These are phyloP conservation scores for Hypoxylon sp. DNA, from an alignment of 2,329 filamentous ascomycete species.

Conservation along the genomic window DNA sequence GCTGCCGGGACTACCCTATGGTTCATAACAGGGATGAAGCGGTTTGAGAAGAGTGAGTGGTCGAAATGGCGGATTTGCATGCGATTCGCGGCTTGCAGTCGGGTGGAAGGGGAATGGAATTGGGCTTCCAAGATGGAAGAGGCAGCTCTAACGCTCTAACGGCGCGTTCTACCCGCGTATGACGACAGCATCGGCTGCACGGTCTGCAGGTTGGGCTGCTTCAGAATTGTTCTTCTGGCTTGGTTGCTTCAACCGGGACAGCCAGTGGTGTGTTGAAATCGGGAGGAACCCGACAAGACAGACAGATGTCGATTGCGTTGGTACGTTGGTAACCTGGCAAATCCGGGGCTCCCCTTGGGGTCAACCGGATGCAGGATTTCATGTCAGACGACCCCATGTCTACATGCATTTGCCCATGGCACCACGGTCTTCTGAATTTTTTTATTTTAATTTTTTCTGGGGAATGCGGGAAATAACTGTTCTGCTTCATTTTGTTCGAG, in stretches of 20 bases:
- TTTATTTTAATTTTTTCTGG: slow-evolving; percentile 33
- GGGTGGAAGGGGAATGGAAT: slow-evolving; percentile 36
- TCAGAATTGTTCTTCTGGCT: slow-evolving; percentile 13
- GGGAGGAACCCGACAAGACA: slow-evolving; percentile 40
- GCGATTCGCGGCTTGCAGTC: slow-evolving; percentile 32
- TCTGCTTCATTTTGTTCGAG: slow-evolving; percentile 21
- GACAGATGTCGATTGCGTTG: slow-evolving; percentile 29
- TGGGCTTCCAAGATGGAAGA: slow-evolving; percentile 39
- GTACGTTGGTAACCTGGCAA: slow-evolving; percentile 29
- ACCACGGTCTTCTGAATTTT: slow-evolving; percentile 31
- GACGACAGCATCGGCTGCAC: slow-evolving; percentile 42
- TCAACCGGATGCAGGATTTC: slow-evolving; percentile 45
- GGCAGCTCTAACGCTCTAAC: slow-evolving; percentile 38
- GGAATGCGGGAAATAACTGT: slow-evolving; percentile 46
- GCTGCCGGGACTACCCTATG: slow-evolving; percentile 32
- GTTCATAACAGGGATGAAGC: slow-evolving; percentile 24
- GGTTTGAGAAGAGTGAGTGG: slow-evolving; percentile 31
- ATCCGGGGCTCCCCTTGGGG: slow-evolving; percentile 44
- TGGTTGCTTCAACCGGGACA: slow-evolving; percentile 12
- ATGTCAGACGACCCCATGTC: slow-evolving; percentile 45
- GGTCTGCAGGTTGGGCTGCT: slow-evolving; percentile 31
- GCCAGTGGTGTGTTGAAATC: slow-evolving; percentile 29
- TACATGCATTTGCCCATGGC: slow-evolving; percentile 36
- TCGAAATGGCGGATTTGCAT: slow-evolving; percentile 33
- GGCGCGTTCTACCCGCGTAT: slow-evolving; percentile 36